phyloP scores from a whole-genome alignment of 2,329 filamentous ascomycete species.

The Plectosphaerella sp. region DNA sequence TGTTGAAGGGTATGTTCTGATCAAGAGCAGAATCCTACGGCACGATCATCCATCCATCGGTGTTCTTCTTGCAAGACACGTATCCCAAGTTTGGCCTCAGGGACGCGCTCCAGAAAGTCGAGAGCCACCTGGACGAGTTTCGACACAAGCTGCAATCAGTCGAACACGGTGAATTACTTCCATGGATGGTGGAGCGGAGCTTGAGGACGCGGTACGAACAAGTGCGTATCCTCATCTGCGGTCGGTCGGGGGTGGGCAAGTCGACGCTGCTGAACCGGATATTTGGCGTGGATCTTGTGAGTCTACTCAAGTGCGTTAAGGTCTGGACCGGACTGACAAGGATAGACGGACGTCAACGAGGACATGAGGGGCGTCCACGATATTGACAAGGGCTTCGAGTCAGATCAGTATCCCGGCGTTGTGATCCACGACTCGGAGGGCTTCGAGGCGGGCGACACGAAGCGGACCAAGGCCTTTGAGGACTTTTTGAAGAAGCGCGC shows the following conservation, averaged over 20 bases:
- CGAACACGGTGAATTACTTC: not conserved
- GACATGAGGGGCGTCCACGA: conserved; percentile 18
- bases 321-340: not conserved
- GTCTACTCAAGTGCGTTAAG: not conserved
- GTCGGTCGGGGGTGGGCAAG: conserved; percentile 20
- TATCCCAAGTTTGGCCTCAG: conserved; percentile 4
- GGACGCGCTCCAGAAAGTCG: not conserved
- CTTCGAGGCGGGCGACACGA: conserved; percentile 17
- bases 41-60: conserved; percentile 7
- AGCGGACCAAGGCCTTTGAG: conserved; percentile 17
- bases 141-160: not conserved
- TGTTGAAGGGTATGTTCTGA: not conserved
- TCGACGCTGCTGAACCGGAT: conserved; percentile 20
- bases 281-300: conserved; percentile 15
- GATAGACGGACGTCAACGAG: conserved; percentile 16
- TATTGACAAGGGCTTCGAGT: conserved; percentile 20
- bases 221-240: conserved; percentile 18
- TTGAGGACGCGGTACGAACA: not conserved
- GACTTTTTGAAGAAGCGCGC: conserved; percentile 17
- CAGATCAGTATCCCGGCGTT: conserved; percentile 18
- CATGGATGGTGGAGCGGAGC: not conserved
- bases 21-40: not conserved
- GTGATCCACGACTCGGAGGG: conserved; percentile 22
- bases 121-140: not conserved
- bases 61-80: conserved; percentile 7